These are phyloP conservation scores for Prunella vulgaris DNA, from an alignment of 257 asterid species.

Conservation along the genomic window DNA sequence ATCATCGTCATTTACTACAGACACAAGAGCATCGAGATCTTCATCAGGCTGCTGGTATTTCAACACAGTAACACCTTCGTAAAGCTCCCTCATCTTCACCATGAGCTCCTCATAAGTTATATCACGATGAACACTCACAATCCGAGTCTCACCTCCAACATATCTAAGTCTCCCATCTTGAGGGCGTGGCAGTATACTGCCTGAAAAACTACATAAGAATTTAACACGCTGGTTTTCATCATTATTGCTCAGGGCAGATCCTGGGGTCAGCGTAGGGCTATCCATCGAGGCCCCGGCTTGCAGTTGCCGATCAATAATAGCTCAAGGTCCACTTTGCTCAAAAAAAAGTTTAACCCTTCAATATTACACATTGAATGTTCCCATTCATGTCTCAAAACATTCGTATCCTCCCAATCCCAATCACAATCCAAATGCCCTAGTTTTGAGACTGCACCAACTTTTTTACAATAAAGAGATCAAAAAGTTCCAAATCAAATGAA, in stretches of 20 bases:
- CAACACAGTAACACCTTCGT: constrained; percentile 60
- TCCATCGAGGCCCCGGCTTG: constrained; percentile 50
- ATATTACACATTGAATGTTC: constrained; percentile 34
- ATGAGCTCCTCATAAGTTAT: constrained; percentile 77
- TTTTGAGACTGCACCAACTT: constrained; percentile 6
- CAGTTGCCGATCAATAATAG: no score
- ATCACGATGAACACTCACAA: constrained; percentile 72
- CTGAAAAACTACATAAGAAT: constrained; percentile 88
- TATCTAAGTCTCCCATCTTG: constrained; percentile 95
- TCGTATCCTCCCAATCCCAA: constrained; percentile 7
- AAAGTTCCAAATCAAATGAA: neutral
- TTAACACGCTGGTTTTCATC: constrained; percentile 77
- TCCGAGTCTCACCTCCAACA: constrained; percentile 96
- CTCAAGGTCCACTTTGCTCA: constrained; percentile 25
- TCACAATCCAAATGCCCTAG: neutral
- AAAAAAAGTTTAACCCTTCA: constrained; percentile 15
- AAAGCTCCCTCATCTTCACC: constrained; percentile 89
- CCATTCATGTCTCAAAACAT: constrained; percentile 11
- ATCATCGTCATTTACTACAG: constrained; percentile 94
- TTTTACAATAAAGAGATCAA: constrained; percentile 15
- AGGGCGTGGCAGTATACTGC: constrained; percentile 89
- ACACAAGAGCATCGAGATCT: constrained; percentile 97
- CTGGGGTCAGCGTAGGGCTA: constrained; percentile 45
- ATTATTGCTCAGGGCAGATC: constrained; percentile 39
- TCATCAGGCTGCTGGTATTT: constrained; percentile 98